These are phyloP conservation scores for Phaeotremella skinneri DNA, from an alignment of 768 basidiomycete genomes.

Conservation along the genomic window DNA sequence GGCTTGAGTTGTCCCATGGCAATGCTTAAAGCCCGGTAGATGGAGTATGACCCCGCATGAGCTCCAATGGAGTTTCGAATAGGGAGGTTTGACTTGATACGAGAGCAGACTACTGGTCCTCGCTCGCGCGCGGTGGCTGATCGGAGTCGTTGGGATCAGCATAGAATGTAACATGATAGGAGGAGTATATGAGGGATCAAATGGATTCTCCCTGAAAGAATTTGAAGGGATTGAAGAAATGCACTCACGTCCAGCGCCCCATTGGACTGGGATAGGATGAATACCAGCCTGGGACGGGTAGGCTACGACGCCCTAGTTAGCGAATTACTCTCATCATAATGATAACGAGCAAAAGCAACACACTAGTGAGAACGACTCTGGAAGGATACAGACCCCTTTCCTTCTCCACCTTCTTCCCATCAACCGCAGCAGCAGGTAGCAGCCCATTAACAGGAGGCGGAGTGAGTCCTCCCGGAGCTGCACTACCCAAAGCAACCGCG, in stretches of 20 bases:
- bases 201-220: background rate
- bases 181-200: background rate
- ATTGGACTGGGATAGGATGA: slow-evolving; percentile 69
- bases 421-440: background rate
- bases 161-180: background rate
- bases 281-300: slow-evolving; percentile 94
- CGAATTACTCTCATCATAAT: slow-evolving; percentile 3
- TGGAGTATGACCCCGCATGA: slow-evolving; percentile 88
- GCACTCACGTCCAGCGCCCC: slow-evolving; percentile 63
- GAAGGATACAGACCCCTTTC: slow-evolving; percentile 21
- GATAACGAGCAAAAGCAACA: background rate
- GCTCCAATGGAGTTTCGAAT: slow-evolving; percentile 91
- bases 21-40: slow-evolving; percentile 88
- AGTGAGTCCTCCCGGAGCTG: slow-evolving; percentile 23
- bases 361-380: slow-evolving; percentile 27
- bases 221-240: background rate
- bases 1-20: slow-evolving; percentile 61
- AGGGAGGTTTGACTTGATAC: slow-evolving; percentile 63
- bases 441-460: slow-evolving; percentile 9
- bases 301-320: slow-evolving; percentile 52
- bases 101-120: slow-evolving; percentile 85
- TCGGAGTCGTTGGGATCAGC: background rate
- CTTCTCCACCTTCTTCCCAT: slow-evolving; percentile 15
- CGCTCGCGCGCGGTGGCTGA: slow-evolving; percentile 60
- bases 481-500: slow-evolving; percentile 22